Evolutionary conservation across 129 eudicot genomes (phyloP).

Genomic region (Artemisia argyi): DNA sequence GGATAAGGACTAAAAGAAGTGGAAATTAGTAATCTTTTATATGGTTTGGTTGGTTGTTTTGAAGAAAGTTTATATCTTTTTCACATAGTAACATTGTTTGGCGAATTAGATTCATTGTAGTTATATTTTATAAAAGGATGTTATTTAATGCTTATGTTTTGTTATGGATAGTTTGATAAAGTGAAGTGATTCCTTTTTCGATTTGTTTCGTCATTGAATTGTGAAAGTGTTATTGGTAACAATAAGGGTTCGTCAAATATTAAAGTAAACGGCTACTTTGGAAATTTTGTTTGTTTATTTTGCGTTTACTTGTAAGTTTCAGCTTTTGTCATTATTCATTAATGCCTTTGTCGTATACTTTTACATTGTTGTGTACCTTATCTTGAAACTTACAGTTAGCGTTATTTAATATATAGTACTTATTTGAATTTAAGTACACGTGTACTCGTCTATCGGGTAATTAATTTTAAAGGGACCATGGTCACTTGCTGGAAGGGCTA

Average conservation of each 20-base stretch:
- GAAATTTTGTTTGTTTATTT: too few species aligned
- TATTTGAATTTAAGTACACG: not conserved
- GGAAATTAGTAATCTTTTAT: not conserved
- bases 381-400: not conserved
- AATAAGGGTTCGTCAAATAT: too few species aligned
- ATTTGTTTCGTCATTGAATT: too few species aligned
- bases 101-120: not conserved
- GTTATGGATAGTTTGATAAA: too few species aligned
- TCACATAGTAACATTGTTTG: not conserved
- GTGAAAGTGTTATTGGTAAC: too few species aligned
- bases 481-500: not conserved
- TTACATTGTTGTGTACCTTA: not conserved
- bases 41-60: too few species aligned
- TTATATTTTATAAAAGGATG: not conserved
- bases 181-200: too few species aligned
- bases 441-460: constrained; percentile 2
- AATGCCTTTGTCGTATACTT: constrained; percentile 9
- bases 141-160: not conserved
- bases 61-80: not conserved
- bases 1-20: not conserved
- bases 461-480: not conserved
- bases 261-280: too few species aligned
- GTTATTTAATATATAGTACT: not conserved
- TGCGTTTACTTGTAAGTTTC: not conserved
- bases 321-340: constrained; percentile 1